Evolutionary conservation across 257 asterid genomes (phyloP), one percentile per base, ranked within the genome.

Genomic region (Gardenia jasminoides): DNA sequence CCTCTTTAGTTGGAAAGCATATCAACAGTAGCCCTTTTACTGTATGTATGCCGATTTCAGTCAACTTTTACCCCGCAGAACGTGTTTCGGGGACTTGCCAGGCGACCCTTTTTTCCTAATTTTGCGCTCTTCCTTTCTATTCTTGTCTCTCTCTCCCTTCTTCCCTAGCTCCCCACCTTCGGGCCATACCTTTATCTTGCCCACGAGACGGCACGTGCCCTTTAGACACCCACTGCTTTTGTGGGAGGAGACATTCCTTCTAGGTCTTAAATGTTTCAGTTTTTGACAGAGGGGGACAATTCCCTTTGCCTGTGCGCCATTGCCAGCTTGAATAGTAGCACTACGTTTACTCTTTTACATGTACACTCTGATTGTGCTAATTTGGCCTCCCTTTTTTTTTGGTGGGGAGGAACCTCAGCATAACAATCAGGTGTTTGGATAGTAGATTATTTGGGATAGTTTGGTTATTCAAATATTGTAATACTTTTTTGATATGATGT

Each of bases 21-120:
- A 69, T 3, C 31, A 17, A 59, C 67, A 36, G 10, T 77, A 54
- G 39, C 59, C 16, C 15, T 7, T 30, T 43, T 59, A 33, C n/a
- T 24, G 54, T 58, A 48, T 17, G 70, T 31, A 44, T 41, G 24
- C 77, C 47, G 24, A 62, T 7, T 31, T 31, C 71, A 11, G 72
- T 71, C 81, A 54, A 68, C 65, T 26, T 68, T 72, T 72, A 72
- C 64, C 76, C 28, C 6, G 67, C 16, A 4, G 22, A 59, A 71
- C 61, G 30, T 70, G 58, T 43, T 69, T 31, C 20, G 43, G 81
- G 31, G 26, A 58, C n/a, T 70, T 43, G 28, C 19, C 70, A 78
- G 81, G 66, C 41, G 44, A 48, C 41, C 56, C 33, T 26, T 15
- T 71, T 71, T 79, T 46, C 76, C 76, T 79, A 62, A 61, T 62